Evolutionary conservation across 768 basidiomycete species (phyloP), one percentile per base, ranked within the genome.

Genomic region (Rhodosporidiobolus sp.): DNA sequence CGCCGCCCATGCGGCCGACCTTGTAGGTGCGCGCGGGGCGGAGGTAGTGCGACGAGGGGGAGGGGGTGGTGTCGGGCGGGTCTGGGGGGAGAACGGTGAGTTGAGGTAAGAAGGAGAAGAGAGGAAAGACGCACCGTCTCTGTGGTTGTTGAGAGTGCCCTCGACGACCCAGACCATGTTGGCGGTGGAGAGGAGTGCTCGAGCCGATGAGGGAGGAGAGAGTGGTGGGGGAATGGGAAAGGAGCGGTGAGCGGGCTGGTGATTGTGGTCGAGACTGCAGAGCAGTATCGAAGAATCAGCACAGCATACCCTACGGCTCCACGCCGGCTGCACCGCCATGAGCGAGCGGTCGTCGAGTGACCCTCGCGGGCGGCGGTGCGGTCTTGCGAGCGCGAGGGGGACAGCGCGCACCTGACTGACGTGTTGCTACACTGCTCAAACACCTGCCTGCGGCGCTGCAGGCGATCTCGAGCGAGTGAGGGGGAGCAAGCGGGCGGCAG

Each of bases 151-250:
- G 43, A 72, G 63, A 2, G 61, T 46, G 10, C 71, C 71, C 26
- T 63, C 24, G 19, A 72, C 66, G 26, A 72, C 30, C 71, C 71
- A 72, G 43, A 72, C 71, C 71, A 72, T 72, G 2, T 4, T 57
- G 35, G 35, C 1, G 26, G 58, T 4, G 20, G 22, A 45, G 35
- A 24, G 53, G 38, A 20, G 4, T 34, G 24, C 24, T 45, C 22
- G 62, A 63, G 16, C 59, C 38, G 10, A 9, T 22, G 1, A 35
- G 10, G 17, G 67, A 34, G 30, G 59, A 53, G n/a, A n/a, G n/a
- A n/a, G n/a, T 30, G 43, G 43, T 24, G 24, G 62, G 48, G 46
- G 63, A 64, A 12, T 48, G 34, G 6, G 69, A 43, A 9, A 11
- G 52, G 8, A 4, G 46, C 9, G 6, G 70, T 43, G 54, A 71